Conservation (phyloP, 106 monocot species). For the Vanilla planifolia region DNA sequence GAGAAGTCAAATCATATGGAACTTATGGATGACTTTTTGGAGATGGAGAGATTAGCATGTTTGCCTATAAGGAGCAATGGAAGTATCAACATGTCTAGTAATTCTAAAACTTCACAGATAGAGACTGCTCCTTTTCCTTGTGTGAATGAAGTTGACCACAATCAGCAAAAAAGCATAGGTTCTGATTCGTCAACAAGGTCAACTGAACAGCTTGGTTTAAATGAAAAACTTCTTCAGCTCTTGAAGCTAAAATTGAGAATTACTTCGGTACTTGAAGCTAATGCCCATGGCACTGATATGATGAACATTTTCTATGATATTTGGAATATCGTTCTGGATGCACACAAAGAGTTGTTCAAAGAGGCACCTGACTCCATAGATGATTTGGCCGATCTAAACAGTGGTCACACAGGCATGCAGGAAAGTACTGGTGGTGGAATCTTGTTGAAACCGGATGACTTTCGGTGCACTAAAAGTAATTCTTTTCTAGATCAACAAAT, state of each 20-base stretch:
- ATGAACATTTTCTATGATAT: slow-evolving; percentile 29
- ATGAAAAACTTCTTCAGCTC: slow-evolving; percentile 4
- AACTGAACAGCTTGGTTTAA: neutral
- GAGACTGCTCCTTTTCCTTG: slow-evolving; percentile 5
- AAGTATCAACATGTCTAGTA: neutral
- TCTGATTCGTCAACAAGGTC: neutral
- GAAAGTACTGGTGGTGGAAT: neutral
- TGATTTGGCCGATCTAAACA: neutral
- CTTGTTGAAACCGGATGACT: neutral
- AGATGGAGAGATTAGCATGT: slow-evolving; percentile 48
- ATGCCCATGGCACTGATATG: slow-evolving; percentile 12
- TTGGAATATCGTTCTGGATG: slow-evolving; percentile 23
- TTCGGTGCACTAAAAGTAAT: neutral
- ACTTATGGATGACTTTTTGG: slow-evolving; percentile 50
- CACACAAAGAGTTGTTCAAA: slow-evolving; percentile 17
- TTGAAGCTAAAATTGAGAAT: slow-evolving; percentile 44
- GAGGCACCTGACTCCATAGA: slow-evolving; percentile 5
- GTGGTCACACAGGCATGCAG: slow-evolving; percentile 2
- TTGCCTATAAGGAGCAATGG: slow-evolving; percentile 30
- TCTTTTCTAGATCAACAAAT: slow-evolving; percentile 5
- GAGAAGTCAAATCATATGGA: slow-evolving; percentile 20
- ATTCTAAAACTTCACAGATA: neutral
- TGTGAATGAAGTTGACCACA: slow-evolving; percentile 4
- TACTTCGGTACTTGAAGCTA: slow-evolving; percentile 18
- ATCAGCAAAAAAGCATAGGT: slow-evolving; percentile 1